These are phyloP conservation scores for Brassica balearica DNA, from an alignment of 441 rosid species.

Conservation along the genomic window DNA sequence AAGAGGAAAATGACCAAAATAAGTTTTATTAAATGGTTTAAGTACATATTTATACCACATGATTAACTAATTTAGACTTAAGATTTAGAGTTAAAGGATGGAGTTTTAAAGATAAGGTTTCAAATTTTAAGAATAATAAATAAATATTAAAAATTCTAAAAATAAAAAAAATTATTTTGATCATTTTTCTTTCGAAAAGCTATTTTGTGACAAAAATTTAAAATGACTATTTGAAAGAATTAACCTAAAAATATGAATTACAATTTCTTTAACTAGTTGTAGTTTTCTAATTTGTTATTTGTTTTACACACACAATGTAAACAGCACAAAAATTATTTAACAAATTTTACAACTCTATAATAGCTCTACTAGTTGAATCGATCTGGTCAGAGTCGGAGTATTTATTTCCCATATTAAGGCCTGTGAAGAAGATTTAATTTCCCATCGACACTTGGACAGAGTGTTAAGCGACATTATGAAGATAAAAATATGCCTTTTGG, in stretches of 20 bases:
- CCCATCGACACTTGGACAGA: background rate
- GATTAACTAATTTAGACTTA: no score
- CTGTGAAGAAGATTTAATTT: background rate
- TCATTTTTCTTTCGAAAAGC: no score
- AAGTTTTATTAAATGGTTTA: no score
- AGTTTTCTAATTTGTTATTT: background rate
- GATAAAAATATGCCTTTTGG: background rate
- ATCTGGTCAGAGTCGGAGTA: background rate
- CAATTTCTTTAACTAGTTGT: background rate
- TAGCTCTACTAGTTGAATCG: background rate
- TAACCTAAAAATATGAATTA: background rate
- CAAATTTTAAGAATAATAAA: no score
- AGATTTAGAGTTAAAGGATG: no score
- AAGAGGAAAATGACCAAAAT: no score
- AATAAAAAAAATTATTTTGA: no score
- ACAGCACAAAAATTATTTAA: background rate
- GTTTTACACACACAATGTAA: conserved; percentile 1
- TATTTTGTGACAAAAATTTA: no score
- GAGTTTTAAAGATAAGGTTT: no score
- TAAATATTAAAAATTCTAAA: no score
- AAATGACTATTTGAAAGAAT: no score
- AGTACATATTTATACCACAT: no score
- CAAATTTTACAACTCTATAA: background rate
- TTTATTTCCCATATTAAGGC: background rate
- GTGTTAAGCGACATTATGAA: background rate